Percentiles rank a stretch among this genome's conserved stretches.
These are phyloP conservation scores for Trichothecium sympodiale DNA, from an alignment of 2,329 filamentous ascomycete genomes.

Conservation along the genomic window DNA sequence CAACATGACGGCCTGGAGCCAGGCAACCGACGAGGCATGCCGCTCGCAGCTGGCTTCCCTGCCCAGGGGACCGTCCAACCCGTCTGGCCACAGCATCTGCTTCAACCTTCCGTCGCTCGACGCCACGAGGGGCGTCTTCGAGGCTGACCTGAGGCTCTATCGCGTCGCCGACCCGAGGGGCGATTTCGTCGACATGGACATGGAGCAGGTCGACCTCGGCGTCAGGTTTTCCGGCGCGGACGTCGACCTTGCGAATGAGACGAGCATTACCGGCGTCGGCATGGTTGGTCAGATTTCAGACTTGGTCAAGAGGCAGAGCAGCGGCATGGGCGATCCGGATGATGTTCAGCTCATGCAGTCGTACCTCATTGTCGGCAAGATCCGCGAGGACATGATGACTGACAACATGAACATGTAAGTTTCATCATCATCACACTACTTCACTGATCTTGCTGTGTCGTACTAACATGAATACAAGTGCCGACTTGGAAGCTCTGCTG, in stretches of 20 bases:
- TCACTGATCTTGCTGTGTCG: background rate
- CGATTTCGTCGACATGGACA: conserved; percentile 38
- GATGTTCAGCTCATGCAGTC: conserved; percentile 39
- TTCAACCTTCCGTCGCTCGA: conserved; percentile 70
- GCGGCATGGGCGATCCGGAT: conserved; percentile 10
- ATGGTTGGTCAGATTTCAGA: conserved; percentile 7
- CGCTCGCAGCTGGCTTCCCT: conserved; percentile 41
- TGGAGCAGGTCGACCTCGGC: conserved; percentile 41
- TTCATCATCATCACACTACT: background rate
- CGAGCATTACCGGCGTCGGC: conserved; percentile 13
- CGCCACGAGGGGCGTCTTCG: conserved; percentile 56
- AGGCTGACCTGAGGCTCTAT: conserved; percentile 67
- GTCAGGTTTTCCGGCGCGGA: conserved; percentile 41
- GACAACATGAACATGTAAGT: conserved; percentile 51
- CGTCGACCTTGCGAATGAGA: conserved; percentile 17
- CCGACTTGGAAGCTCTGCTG: conserved; percentile 49
- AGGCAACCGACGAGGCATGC: conserved; percentile 47
- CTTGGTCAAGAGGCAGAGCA: conserved; percentile 5
- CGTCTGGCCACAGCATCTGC: conserved; percentile 68
- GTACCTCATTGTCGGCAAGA: conserved; percentile 58
- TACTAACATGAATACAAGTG: conserved; percentile 25
- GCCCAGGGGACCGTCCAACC: conserved; percentile 48
- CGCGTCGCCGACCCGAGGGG: conserved; percentile 51
- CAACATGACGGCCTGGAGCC: conserved; percentile 46
- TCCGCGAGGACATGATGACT: conserved; percentile 45